Evolutionary conservation across 805 yeast genomes (phyloP).

Genomic region (Schwanniomyces pseudopolymorphus): DNA sequence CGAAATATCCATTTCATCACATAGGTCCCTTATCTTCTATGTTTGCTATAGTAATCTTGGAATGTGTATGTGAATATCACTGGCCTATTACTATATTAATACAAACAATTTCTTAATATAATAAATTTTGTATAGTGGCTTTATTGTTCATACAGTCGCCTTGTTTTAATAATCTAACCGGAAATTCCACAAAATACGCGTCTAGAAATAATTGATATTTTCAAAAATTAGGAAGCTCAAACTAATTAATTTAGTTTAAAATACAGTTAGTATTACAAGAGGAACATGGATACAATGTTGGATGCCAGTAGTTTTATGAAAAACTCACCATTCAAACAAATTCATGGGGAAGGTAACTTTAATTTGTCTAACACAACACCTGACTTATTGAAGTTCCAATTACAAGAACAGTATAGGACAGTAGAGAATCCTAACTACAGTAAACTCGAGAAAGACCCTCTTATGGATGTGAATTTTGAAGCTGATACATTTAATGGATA

Average conservation of each 20-base stretch:
- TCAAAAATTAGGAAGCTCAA: background rate
- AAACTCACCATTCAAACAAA: slow-evolving; percentile 36
- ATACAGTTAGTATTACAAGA: background rate
- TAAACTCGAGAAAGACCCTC: slow-evolving; percentile 9
- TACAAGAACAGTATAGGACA: slow-evolving; percentile 39
- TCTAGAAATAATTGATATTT: background rate
- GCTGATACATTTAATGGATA: slow-evolving; percentile 33
- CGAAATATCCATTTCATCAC: slow-evolving; percentile 1
- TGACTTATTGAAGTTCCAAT: slow-evolving; percentile 42
- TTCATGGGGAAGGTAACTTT: slow-evolving; percentile 24
- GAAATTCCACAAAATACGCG: background rate
- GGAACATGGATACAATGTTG: slow-evolving; percentile 23
- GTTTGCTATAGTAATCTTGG: too few relatives aligned
- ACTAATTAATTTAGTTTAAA: background rate
- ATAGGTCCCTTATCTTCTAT: background rate
- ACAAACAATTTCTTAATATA: background rate
- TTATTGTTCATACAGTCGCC: background rate
- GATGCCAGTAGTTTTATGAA: slow-evolving; percentile 35
- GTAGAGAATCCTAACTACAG: slow-evolving; percentile 14
- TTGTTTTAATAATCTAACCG: background rate
- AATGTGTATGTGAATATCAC: background rate
- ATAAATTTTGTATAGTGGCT: background rate
- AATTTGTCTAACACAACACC: slow-evolving; percentile 41
- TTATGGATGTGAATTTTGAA: slow-evolving; percentile 21
- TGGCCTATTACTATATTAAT: too few relatives aligned